Conservation (phyloP, 73 alveolate genomes). For the Paramecium caudatum region DNA sequence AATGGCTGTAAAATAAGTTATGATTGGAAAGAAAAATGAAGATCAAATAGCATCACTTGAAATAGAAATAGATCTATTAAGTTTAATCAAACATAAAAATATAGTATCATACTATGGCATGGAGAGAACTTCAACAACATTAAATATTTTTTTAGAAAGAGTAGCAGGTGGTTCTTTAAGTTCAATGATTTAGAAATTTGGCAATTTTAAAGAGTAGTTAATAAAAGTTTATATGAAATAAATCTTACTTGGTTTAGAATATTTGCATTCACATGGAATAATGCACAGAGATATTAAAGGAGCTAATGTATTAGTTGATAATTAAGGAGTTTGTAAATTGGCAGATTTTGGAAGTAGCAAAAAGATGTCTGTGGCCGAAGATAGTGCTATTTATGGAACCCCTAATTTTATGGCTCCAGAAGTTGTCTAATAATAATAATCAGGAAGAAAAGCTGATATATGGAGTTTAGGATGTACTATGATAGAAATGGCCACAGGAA, state of each 20-base stretch:
- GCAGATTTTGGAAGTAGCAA: constrained; percentile 72
- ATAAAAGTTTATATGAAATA: constrained; percentile 81
- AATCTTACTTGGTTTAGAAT: constrained; percentile 88
- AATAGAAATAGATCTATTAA: constrained; percentile 79
- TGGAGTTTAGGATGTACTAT: constrained; percentile 91
- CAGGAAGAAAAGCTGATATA: constrained; percentile 83
- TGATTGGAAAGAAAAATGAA: constrained; percentile 62
- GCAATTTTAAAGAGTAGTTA: constrained; percentile 79
- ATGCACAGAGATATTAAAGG: constrained; percentile 93
- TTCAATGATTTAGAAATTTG: constrained; percentile 76
- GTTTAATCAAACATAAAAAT: constrained; percentile 80
- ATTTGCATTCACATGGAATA: constrained; percentile 86
- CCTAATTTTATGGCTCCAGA: constrained; percentile 98
- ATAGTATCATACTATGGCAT: constrained; percentile 83
- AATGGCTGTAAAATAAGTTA: constrained; percentile 89
- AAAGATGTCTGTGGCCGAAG: not conserved
- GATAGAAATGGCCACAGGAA: constrained; percentile 84
- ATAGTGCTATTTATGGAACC: constrained; percentile 41
- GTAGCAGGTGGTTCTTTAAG: constrained; percentile 84
- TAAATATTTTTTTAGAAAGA: constrained; percentile 81
- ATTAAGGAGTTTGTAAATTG: constrained; percentile 73
- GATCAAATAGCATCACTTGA: constrained; percentile 33
- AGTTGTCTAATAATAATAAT: constrained; percentile 84
- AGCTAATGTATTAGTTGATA: constrained; percentile 86
- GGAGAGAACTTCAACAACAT: constrained; percentile 56